A percentile compares a stretch with the other conserved stretches of the same genome.
Evolutionary conservation across 192 early-diverging fungal genomes (phyloP).

Genomic region (Funneliformis mosseae): DNA sequence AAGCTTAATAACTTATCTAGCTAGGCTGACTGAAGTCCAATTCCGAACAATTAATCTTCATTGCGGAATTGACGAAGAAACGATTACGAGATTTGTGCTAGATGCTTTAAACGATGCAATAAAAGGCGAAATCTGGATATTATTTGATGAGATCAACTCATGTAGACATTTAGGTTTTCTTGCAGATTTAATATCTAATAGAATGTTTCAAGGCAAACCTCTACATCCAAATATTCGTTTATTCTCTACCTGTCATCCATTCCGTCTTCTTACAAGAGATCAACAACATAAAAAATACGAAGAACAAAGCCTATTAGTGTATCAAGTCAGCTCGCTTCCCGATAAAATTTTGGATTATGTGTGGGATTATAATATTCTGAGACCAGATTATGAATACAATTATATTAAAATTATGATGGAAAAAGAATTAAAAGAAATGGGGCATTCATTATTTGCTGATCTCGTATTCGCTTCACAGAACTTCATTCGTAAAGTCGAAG

Average conservation of each 20-base stretch:
- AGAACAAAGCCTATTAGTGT: slow-evolving; percentile 14
- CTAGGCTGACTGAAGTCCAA: neutral
- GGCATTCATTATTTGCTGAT: neutral
- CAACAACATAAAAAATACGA: neutral
- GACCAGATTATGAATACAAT: neutral
- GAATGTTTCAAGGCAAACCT: slow-evolving; percentile 12
- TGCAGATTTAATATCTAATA: slow-evolving; percentile 14
- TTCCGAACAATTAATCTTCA: slow-evolving; percentile 1
- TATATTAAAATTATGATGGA: neutral
- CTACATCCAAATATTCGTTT: slow-evolving; percentile 7
- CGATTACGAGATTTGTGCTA: neutral
- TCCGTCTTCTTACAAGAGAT: neutral
- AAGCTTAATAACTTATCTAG: slow-evolving; percentile 9
- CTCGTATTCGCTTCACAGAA: slow-evolving; percentile 22
- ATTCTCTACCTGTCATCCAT: neutral
- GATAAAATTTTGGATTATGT: slow-evolving; percentile 1
- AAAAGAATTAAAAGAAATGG: neutral
- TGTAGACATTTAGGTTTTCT: slow-evolving; percentile 12
- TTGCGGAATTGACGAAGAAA: slow-evolving; percentile 18
- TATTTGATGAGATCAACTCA: slow-evolving; percentile 30
- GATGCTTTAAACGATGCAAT: neutral
- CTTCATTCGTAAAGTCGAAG: slow-evolving; percentile 30
- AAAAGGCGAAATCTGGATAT: slow-evolving; percentile 27
- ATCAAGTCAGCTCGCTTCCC: neutral
- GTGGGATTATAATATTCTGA: neutral